These are phyloP conservation scores for Cryptosporidium parvum DNA, from an alignment of 169 alveolate species.

Conservation along the genomic window DNA sequence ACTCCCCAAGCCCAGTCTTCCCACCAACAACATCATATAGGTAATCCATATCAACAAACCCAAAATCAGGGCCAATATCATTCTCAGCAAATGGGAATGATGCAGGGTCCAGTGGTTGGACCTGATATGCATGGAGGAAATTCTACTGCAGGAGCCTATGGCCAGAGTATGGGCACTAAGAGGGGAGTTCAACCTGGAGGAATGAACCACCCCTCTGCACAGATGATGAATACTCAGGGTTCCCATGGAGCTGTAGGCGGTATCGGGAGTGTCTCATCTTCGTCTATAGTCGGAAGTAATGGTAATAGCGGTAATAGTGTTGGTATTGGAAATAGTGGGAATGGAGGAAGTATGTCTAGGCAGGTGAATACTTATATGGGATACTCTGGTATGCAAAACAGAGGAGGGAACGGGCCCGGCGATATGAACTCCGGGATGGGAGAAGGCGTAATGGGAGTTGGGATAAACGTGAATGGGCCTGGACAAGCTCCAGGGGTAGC, in stretches of 20 bases:
- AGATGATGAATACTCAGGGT: not conserved
- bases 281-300: not conserved
- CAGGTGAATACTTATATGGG: not conserved
- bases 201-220: slow-evolving; percentile 2
- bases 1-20: not conserved
- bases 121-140: slow-evolving; percentile 13
- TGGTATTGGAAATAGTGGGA: not conserved
- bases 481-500: slow-evolving; percentile 1
- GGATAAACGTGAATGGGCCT: not conserved
- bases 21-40: slow-evolving; percentile 1
- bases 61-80: slow-evolving; percentile 6
- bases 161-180: not conserved
- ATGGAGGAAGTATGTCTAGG: slow-evolving; percentile 1
- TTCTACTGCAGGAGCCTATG: not conserved
- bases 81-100: not conserved
- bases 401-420: not conserved
- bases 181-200: slow-evolving; percentile 14
- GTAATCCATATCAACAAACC: slow-evolving; percentile 7
- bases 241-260: not conserved
- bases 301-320: not conserved
- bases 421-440: not conserved
- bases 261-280: not conserved
- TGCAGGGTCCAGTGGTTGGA: not conserved
- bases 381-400: not conserved
- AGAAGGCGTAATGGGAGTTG: not conserved